Percentiles rank a stretch among this genome's conserved stretches.
Evolutionary conservation across 2,329 filamentous ascomycete species (phyloP).

Genomic region (Biscogniauxia sp.): DNA sequence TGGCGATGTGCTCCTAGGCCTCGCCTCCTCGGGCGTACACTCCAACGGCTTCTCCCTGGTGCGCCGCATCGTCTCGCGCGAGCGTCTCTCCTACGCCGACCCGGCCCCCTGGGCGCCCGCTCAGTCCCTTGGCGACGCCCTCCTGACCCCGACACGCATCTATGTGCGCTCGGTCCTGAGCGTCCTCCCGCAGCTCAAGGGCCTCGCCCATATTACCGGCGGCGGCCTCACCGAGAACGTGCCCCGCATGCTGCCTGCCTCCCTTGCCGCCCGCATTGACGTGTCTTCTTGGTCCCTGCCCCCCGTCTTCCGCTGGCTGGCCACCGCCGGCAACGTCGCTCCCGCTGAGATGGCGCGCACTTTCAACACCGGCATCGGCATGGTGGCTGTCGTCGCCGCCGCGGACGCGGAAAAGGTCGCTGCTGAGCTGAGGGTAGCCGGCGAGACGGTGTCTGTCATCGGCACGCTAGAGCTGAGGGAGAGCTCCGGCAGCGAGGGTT

Average conservation of each 20-base stretch:
- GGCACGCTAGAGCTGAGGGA: constrained; percentile 65
- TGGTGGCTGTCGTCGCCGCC: constrained; percentile 79
- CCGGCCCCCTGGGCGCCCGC: constrained; percentile 71
- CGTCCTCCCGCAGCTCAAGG: constrained; percentile 70
- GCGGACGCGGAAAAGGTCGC: constrained; percentile 61
- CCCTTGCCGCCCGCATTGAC: constrained; percentile 79
- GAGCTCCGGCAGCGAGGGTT: constrained; percentile 49
- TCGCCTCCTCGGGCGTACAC: constrained; percentile 84
- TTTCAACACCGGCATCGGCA: constrained; percentile 93
- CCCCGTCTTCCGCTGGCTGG: constrained; percentile 83
- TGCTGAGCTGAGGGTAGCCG: constrained; percentile 59
- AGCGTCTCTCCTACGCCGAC: constrained; percentile 69
- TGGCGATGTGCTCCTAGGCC: constrained; percentile 82
- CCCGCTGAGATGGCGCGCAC: constrained; percentile 82
- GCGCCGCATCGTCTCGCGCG: constrained; percentile 76
- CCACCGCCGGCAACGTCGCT: constrained; percentile 66
- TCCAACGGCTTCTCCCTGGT: constrained; percentile 98
- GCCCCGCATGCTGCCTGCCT: constrained; percentile 81
- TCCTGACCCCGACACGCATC: constrained; percentile 88
- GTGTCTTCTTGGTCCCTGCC: constrained; percentile 73
- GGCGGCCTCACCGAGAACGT: constrained; percentile 93
- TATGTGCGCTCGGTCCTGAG: constrained; percentile 83
- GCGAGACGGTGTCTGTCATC: constrained; percentile 75
- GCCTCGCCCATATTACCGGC: constrained; percentile 94
- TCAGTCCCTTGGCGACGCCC: constrained; percentile 66